phyloP scores from a whole-genome alignment of 176 grass and related monocot genomes.

The Hordeum marinum region DNA sequence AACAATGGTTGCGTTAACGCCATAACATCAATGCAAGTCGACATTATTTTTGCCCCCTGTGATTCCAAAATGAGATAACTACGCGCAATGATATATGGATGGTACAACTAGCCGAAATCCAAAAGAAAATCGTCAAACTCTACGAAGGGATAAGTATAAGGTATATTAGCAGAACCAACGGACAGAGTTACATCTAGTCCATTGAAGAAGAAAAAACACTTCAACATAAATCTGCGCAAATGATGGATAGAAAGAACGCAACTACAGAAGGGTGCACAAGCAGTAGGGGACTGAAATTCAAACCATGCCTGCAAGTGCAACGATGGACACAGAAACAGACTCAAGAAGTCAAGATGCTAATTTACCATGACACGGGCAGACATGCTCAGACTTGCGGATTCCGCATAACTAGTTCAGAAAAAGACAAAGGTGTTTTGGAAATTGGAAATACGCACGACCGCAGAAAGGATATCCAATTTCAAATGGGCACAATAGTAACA shows the following conservation, averaged over 20 bases:
- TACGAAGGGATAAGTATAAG: constrained; percentile 14
- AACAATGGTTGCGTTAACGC: not conserved
- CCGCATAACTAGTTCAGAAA: not conserved
- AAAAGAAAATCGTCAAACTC: not conserved
- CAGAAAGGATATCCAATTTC: not conserved
- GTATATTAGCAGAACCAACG: not conserved
- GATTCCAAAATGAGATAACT: no score
- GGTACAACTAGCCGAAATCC: not conserved
- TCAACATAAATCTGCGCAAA: not conserved
- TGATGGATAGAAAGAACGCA: not conserved
- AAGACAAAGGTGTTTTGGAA: not conserved
- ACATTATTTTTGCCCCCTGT: not conserved
- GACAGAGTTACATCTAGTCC: not conserved
- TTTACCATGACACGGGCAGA: not conserved
- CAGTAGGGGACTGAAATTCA: not conserved
- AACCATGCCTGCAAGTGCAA: not conserved
- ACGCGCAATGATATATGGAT: not conserved
- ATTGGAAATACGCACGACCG: not conserved
- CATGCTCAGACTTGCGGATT: not conserved
- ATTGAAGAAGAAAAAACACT: not conserved
- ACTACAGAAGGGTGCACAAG: not conserved
- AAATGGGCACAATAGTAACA: not conserved
- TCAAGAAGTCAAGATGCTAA: not conserved
- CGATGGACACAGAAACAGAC: not conserved
- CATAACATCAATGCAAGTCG: not conserved